Base-by-base conservation (phyloP, 805 yeast species). In the Starmerella vaccinii region DNA sequence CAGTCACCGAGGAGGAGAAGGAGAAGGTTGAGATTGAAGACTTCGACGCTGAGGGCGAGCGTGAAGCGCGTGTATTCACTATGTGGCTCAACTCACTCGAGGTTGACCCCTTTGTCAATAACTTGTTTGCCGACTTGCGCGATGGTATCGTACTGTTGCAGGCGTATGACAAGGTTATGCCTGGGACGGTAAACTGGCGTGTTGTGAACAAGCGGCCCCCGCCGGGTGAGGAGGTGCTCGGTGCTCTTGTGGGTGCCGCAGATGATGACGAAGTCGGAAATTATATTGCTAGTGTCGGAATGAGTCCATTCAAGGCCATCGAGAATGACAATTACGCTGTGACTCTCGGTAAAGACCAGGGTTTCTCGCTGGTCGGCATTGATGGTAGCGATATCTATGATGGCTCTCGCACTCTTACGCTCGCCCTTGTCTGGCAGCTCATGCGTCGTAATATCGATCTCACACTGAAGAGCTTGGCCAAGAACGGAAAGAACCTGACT, bases 321-420 rank as follows among this genome's bases (percentile, higher is more conserved):
- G 98, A 92, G 69, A 92, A 92, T 68, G 87, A 95, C n/a, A 92
- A 92, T 68, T 92, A 92, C 64, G 95, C 95, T n/a, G 97, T 92
- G 38, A 95, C 86, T 59, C 76, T 94, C 47, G 98, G 98, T 60
- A 89, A 89, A 68, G 84, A 87, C 33, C 85, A 86, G 66, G 80
- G 82, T 49, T 92, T 92, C 68, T 90, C 97, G 1, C 75, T 92
- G 51, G 98, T 92, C 46, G 98, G 98, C 58, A 92, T 92, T 57
- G 97, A 92, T 66, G 98, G 98, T 48, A 86, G 96, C 2, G 98
- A 92, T 69, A 90, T 92, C 59, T 82, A 85, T 35, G 98, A 92
- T 67, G 97, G 97, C 57, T 82, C 82, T 65, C 85, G 84, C 64
- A 75, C 90, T 47, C 75, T 92, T 60, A 87, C 95, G 0, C 76